Conservation (phyloP, 495 filamentous ascomycete genomes). For the Penicillium angulare region DNA sequence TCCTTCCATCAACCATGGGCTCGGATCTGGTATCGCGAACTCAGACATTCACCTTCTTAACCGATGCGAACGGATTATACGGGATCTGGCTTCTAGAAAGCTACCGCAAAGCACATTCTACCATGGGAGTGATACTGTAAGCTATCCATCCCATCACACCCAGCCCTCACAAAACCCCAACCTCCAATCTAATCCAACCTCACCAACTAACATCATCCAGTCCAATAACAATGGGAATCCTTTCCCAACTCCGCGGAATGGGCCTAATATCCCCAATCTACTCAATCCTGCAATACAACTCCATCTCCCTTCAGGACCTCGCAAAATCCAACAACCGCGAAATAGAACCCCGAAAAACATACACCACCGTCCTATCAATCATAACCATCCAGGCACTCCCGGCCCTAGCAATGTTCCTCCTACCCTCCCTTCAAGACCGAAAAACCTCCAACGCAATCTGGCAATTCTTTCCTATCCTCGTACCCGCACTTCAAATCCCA, state of each 20-base stretch:
- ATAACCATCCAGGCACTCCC: conserved; percentile 11
- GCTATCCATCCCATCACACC: neutral
- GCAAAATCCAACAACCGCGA: neutral
- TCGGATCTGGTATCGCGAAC: conserved; percentile 3
- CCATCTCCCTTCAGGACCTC: neutral
- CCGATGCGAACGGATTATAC: conserved; percentile 12
- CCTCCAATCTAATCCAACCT: too few species aligned
- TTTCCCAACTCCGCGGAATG: conserved; percentile 13
- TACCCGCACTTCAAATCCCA: conserved; percentile 14
- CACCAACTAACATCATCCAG: neutral
- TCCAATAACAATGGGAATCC: conserved; percentile 9
- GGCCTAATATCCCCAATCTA: conserved; percentile 18
- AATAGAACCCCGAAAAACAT: neutral
- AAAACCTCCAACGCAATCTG: conserved; percentile 16
- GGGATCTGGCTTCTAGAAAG: conserved; percentile 23
- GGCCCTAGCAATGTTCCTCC: conserved; percentile 10
- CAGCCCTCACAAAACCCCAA: neutral
- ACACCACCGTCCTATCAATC: conserved; percentile 5
- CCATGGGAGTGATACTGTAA: neutral
- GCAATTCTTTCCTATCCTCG: conserved; percentile 20
- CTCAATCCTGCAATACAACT: conserved; percentile 14
- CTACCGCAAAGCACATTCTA: conserved; percentile 8
- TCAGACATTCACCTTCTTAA: conserved; percentile 20
- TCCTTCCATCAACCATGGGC: conserved; percentile 15
- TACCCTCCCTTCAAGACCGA: conserved; percentile 5